Evolutionary conservation across 2,329 filamentous ascomycete species (phyloP), one percentile per base, ranked within the genome.

Genomic region (Tolypocladium album): DNA sequence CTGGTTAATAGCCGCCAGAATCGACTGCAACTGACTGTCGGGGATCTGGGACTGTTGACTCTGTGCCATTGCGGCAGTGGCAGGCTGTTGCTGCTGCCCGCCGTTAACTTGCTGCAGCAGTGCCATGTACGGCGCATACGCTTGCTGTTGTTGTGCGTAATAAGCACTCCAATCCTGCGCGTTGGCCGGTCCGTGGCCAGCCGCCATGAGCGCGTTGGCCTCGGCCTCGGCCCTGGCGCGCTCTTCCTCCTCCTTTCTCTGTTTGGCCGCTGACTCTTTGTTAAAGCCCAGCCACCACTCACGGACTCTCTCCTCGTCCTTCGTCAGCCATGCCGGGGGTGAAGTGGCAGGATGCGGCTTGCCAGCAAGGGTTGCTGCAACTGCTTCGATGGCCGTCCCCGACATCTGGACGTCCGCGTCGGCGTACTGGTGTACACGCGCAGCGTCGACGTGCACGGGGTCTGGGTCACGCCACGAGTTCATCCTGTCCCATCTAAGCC

Each of bases 251-350:
- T 72, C 71, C 57, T 69, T 73, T 59, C 75, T 75, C 55, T 77
- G 71, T 55, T 72, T 73, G 1, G 68, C 67, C 11, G 73, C 69
- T 15, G 68, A 55, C 58, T 77, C 76, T 61, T 72, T 75, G 59
- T 75, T 75, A 62, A 77, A 79, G 0, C 80, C 81, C 13, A 76
- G 69, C 72, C 78, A 79, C 82, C 82, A 86, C 62, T 82, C 77
- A 12, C 77, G 76, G 0, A 78, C 72, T 62, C 76, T 76, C 39
- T 78, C 77, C 3, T 76, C 69, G 39, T 80, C 74, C 27, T 77
- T 70, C 12, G 70, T 71, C 63, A 85, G 75, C 76, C 81, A 83
- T 22, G 77, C 75, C 1, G 83, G 82, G 4, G 83, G 79, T 52
- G 80, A 75, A 1, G 67, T 77, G 2, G 82, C 71, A 17, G 81